Base-by-base conservation (phyloP, 2,329 filamentous ascomycete species). In the Pseudogymnoascus sp. region DNA sequence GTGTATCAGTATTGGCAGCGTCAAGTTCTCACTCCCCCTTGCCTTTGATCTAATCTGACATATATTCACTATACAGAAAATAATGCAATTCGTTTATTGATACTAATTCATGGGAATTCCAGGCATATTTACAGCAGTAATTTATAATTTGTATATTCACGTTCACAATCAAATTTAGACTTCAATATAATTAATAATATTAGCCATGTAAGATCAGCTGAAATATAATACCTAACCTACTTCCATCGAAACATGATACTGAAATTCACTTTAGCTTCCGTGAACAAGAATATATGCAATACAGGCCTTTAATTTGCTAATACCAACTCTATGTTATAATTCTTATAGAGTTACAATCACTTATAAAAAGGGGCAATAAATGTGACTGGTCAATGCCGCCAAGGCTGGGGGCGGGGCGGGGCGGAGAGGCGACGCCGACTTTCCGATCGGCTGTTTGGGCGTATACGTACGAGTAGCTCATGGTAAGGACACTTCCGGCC, bases 401-500 rank as follows among this genome's bases (percentile, higher is more conserved):
- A 55, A 55, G 45, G 45, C 45, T 33, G 27, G 27, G 45, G 27
- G 45, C 45, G 45, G 45, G 45, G 45, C n/a, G 45, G 45, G 27
- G 45, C 45, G 45, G 45, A 55, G 45, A 33, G n/a, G 45, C 45
- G 27, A 33, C 27, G 27, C 45, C 27, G 45, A 31, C 45, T 15
- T 52, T 52, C 45, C 45, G 27, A 52, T 52, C 45, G 27, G 27
- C 45, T 52, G 45, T 52, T 52, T 52, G 45, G 45, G 45, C n/a
- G 9, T 12, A 13, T 33, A 18, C 45, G 25, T 33, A 18, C 45
- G 42, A 48, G 42, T n/a, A 48, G 45, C 27, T 33, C 45, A 55
- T 55, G 27, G 45, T 10, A 55, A 55, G 45, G 45, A 55, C 45
- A 55, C 45, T 55, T 55, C 45, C 45, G 45, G 45, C 45, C 45